Percentiles rank a stretch among this genome's conserved stretches.
These are phyloP conservation scores for Talinum fruticosum DNA, from an alignment of 148 eudicot species.

Conservation along the genomic window DNA sequence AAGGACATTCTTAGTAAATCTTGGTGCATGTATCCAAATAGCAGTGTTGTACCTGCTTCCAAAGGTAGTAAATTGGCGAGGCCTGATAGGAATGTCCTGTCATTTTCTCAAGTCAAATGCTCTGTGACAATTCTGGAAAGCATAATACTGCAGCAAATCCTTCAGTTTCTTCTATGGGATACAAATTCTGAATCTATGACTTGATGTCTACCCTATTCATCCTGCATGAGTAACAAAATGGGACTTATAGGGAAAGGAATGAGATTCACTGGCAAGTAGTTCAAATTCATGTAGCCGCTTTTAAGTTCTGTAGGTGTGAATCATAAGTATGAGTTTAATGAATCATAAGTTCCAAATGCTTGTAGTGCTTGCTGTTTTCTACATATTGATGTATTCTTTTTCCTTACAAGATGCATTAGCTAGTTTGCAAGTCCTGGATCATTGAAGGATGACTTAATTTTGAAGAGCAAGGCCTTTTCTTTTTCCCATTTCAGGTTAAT, in stretches of 20 bases:
- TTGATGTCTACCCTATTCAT: not conserved
- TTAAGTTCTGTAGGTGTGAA: not conserved
- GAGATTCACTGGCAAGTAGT: not conserved
- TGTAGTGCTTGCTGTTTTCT: not conserved
- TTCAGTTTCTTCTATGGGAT: not conserved
- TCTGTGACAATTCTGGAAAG: not conserved
- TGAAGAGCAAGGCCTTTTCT: constrained; percentile 15
- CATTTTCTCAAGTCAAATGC: not conserved
- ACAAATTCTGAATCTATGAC: not conserved
- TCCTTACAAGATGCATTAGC: not conserved
- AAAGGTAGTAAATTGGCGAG: not conserved
- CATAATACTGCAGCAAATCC: not conserved
- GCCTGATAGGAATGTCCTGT: not conserved
- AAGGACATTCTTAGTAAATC: not conserved
- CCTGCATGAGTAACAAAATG: not conserved
- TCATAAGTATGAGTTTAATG: not conserved
- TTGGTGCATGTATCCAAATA: not conserved
- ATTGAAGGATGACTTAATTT: not conserved
- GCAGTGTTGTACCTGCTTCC: not conserved
- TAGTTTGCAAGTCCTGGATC: constrained; percentile 7
- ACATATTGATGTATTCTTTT: not conserved
- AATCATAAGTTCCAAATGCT: not conserved
- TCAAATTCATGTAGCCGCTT: not conserved
- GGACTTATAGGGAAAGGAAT: not conserved
- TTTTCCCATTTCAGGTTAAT: constrained; percentile 58